Base-by-base conservation (phyloP, 179 eudicot species). In the Vitellaria paradoxa region DNA sequence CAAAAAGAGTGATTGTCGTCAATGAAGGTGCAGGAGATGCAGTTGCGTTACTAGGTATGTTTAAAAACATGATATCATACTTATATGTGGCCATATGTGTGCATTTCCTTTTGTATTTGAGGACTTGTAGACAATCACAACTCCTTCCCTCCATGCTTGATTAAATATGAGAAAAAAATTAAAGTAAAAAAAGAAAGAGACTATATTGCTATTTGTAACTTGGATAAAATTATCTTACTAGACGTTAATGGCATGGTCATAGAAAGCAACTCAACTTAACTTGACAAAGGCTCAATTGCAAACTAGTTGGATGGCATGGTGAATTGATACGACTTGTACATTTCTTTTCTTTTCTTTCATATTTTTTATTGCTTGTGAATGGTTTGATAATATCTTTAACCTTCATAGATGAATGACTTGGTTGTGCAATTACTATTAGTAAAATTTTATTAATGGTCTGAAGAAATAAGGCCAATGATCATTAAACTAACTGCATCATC, bases 1-100 rank as follows among this genome's bases (percentile, higher is more conserved):
- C 60, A 26, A 88, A 85, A 77, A 94, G 81, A 75, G 90, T 88
- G 63, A 89, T 86, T 30, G 83, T 93, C 66, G 84, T 96, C 65
- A 92, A 89, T 76, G 99, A 96, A 88, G 98, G 99, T 69, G 98
- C 98, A 23, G 97, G 94, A 68, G 97, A 96, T 85, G 94, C 81
- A 42, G 88, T 89, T 50, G 98, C 87, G 23, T 80, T 96, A 40
- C 85, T 92, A 71, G 98, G 98, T 93, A 81, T 83, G 83, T 79
- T 10, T 17, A 61, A 21, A 64, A 42, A 14, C 21, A 7, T 62
- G 65, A 56, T 45, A 50, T 45, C 21, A 14, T 21, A 80, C 52
- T 49, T 49, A 14, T 15, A 57, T 76, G 30, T 46, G 9, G 47
- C 69, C 61, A 10, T 42, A 66, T 63, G 13, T 73, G 50, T 70